phyloP scores from a whole-genome alignment of 768 basidiomycete species.

The Leccinum broughii region DNA sequence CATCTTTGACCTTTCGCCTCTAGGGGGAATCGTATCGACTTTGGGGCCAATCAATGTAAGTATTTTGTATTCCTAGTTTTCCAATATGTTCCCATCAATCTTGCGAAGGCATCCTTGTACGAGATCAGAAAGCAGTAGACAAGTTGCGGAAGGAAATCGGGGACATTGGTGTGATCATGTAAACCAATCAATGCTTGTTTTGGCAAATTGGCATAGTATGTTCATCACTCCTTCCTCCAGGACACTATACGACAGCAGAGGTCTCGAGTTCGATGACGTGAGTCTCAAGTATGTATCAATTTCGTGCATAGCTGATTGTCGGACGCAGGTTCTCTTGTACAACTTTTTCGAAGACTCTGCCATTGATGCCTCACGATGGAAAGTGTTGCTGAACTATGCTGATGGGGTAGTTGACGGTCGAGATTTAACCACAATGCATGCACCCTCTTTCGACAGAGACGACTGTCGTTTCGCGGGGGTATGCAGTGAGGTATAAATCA shows the following conservation, averaged over 20 bases:
- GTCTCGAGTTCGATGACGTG: conserved; percentile 28
- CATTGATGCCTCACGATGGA: conserved; percentile 54
- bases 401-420: conserved; percentile 22
- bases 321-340: conserved; percentile 61
- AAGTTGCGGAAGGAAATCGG: conserved; percentile 53
- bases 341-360: conserved; percentile 73
- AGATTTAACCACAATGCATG: conserved; percentile 21
- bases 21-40: conserved; percentile 52
- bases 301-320: neutral
- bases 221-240: conserved; percentile 11
- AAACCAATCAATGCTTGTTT: conserved; percentile 13
- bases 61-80: neutral
- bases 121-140: conserved; percentile 53
- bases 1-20: conserved; percentile 12
- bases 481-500: conserved; percentile 52
- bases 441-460: conserved; percentile 48
- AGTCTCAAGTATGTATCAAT: neutral
- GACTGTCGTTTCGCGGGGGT: conserved; percentile 51
- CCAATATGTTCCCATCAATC: neutral
- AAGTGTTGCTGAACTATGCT: conserved; percentile 50
- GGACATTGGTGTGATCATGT: conserved; percentile 61
- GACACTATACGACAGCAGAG: conserved; percentile 36
- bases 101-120: conserved; percentile 63
- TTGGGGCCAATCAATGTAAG: conserved; percentile 68
- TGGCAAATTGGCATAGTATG: neutral